phyloP scores from a whole-genome alignment of 2,329 filamentous ascomycete genomes.

The Emmonsia crescens region DNA sequence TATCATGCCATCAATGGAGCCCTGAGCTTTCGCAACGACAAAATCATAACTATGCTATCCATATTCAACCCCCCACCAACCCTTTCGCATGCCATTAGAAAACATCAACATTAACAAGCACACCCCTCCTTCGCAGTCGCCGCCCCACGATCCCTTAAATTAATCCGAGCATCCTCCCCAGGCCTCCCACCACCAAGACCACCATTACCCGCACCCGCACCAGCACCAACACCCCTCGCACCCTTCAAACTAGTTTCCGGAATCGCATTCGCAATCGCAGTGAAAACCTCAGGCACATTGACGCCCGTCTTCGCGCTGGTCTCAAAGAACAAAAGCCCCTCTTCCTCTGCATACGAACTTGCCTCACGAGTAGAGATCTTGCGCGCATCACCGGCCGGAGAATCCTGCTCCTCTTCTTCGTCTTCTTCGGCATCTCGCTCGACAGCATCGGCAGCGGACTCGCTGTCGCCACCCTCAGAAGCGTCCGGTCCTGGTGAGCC shows the following conservation, averaged over 20 bases:
- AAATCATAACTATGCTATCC: background rate
- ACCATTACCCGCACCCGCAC: constrained; percentile 42
- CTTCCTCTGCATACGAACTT: constrained; percentile 87
- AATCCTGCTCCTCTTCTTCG: constrained; percentile 40
- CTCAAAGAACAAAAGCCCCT: constrained; percentile 90
- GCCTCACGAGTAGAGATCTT: constrained; percentile 89
- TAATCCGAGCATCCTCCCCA: constrained; percentile 56
- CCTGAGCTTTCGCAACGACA: background rate
- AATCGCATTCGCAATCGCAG: constrained; percentile 94
- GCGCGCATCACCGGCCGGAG: constrained; percentile 61
- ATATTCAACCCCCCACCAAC: background rate
- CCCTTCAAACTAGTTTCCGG: constrained; percentile 94
- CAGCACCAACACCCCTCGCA: constrained; percentile 58
- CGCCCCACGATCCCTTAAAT: constrained; percentile 63
- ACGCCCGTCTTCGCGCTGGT: constrained; percentile 93
- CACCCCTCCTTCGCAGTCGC: constrained; percentile 79
- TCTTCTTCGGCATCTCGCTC: constrained; percentile 37
- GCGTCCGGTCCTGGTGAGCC: background rate
- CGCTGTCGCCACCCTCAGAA: background rate
- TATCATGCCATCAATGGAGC: background rate
- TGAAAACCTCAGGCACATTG: constrained; percentile 94
- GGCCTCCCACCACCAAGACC: constrained; percentile 43
- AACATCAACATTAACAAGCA: constrained; percentile 54
- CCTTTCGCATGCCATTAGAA: background rate
- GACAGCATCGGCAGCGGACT: constrained; percentile 1